Evolutionary conservation across 1,284 basidiomycete genomes (phyloP), one percentile per base, ranked within the genome.

Genomic region (Athelia sp.): DNA sequence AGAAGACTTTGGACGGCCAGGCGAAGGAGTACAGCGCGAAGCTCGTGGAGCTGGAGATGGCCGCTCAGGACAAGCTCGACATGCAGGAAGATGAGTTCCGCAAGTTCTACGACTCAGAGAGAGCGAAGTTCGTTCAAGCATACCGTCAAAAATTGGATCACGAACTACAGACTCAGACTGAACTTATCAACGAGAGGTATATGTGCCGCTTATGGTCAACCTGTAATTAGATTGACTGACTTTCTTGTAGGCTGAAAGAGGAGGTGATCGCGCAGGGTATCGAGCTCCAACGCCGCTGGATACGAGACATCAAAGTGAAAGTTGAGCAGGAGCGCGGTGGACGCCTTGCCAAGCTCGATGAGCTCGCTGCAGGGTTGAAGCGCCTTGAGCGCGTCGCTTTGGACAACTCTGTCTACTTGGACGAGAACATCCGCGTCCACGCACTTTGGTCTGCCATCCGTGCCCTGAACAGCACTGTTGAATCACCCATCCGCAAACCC

Each of bases 321-420:
- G 96, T 99, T 51, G 96, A 99, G 71, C 83, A 93, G 62, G 97
- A 99, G 70, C 92, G 97, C 44, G 94, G 93, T 21, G 95, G 95
- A 17, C 88, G 96, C 53, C 79, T 99, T 10, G 90, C 93, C 53
- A 97, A 94, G 70, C 84, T 99, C 36, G 93, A 97, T 64, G 87
- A 95, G 64, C 84, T 99, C 49, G 87, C 93, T 14, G 84, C 88
- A 1, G 89, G 90, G 52, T 75, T 99, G 54, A 95, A 96, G 70
- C 84, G 88, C 54, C 82, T 99, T 35, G 93, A 98, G 68, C 84
- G 89, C 49, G 79, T 98, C 54, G 89, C 93, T 0, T 76, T 94
- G 43, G 94, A 96, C 71, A 98, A 98, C 70, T 88, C 90, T 23
- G 76, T 78, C 18, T 89, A 90, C 55, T 82, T 97, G 45, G 91